phyloP scores from a whole-genome alignment of 108 stramenopile species.

The Stephanodiscus triporus region DNA sequence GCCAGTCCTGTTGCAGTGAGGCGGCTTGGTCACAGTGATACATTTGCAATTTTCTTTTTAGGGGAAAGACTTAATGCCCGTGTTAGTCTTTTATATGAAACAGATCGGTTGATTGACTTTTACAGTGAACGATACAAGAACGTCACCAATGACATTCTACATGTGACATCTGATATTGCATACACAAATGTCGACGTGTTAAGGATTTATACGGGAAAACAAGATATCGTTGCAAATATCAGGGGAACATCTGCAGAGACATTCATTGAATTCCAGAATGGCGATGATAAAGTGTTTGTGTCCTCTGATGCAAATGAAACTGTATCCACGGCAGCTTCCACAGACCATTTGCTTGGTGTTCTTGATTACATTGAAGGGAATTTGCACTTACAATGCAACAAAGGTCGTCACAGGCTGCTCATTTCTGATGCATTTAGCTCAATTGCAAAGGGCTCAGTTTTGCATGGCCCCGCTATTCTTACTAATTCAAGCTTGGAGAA shows the following conservation, averaged over 20 bases:
- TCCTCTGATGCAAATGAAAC: constrained; percentile 50
- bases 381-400: constrained; percentile 23
- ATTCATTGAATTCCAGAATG: constrained; percentile 26
- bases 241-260: constrained; percentile 47
- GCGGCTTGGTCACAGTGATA: constrained; percentile 15
- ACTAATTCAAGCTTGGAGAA: constrained; percentile 25
- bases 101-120: constrained; percentile 11
- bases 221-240: constrained; percentile 35
- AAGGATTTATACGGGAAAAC: constrained; percentile 20
- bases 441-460: constrained; percentile 26
- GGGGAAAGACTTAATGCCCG: constrained; percentile 38
- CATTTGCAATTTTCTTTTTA: constrained; percentile 34
- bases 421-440: constrained; percentile 40
- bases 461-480: constrained; percentile 23
- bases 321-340: constrained; percentile 9
- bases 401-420: constrained; percentile 40
- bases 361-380: constrained; percentile 42
- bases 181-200: constrained; percentile 44
- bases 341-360: constrained; percentile 37
- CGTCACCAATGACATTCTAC: constrained; percentile 35
- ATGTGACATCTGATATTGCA: constrained; percentile 34
- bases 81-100: constrained; percentile 17
- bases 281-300: constrained; percentile 43
- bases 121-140: constrained; percentile 35
- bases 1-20: constrained; percentile 30